Evolutionary conservation across 2,329 filamentous ascomycete genomes (phyloP).

Genomic region (Davidsoniella neocaledoniae): DNA sequence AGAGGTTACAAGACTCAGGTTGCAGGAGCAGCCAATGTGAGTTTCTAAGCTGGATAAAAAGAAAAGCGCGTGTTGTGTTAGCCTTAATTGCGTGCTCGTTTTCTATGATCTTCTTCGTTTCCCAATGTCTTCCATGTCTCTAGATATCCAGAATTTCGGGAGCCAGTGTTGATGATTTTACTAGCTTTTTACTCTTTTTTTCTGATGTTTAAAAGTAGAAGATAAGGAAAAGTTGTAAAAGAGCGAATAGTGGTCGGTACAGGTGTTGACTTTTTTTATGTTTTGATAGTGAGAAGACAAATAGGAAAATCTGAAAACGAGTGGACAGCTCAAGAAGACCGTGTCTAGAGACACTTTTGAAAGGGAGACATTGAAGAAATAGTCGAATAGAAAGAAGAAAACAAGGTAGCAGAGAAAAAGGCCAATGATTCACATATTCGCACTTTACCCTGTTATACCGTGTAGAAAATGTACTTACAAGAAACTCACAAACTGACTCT

Average conservation of each 20-base stretch:
- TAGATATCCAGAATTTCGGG: neutral
- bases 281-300: neutral
- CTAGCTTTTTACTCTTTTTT: conserved; percentile 9
- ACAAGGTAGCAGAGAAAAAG: neutral
- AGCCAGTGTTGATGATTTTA: conserved; percentile 2
- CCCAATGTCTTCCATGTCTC: neutral
- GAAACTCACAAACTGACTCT: neutral
- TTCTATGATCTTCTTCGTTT: neutral
- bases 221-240: conserved; percentile 18
- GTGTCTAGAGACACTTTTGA: too few species aligned
- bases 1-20: neutral
- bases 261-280: too few species aligned
- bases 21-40: neutral
- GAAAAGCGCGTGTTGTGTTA: neutral
- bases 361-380: neutral
- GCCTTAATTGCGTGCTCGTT: neutral
- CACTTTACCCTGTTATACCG: neutral
- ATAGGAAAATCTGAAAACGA: conserved; percentile 5
- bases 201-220: conserved; percentile 2
- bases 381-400: neutral
- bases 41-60: neutral
- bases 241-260: conserved; percentile 19
- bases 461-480: conserved; percentile 7
- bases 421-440: conserved; percentile 1
- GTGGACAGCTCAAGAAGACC: neutral